These are phyloP conservation scores for Dianthus caryophyllus DNA, from an alignment of 148 eudicot species.

Conservation along the genomic window DNA sequence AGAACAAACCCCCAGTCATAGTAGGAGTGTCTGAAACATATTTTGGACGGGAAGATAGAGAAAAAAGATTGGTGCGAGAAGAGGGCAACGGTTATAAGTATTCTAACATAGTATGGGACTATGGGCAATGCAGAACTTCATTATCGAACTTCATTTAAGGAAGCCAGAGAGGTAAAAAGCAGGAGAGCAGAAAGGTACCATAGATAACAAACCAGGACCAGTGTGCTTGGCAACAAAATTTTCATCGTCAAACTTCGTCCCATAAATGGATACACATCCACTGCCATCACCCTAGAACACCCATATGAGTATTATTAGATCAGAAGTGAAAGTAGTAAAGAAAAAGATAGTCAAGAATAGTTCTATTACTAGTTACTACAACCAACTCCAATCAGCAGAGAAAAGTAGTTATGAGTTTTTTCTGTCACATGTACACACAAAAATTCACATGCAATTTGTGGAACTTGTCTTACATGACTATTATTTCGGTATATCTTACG, in stretches of 20 bases:
- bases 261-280: slow-evolving; percentile 80
- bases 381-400: not conserved
- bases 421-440: not conserved
- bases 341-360: not conserved
- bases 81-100: not conserved
- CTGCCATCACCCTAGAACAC: slow-evolving; percentile 82
- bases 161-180: slow-evolving; percentile 13
- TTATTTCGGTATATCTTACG: no score
- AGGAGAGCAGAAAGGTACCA: slow-evolving; percentile 40
- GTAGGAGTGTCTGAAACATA: not conserved
- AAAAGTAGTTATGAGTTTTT: not conserved
- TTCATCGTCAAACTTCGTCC: slow-evolving; percentile 92
- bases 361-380: not conserved
- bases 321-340: not conserved
- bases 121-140: not conserved
- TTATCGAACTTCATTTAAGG: not conserved
- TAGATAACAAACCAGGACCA: slow-evolving; percentile 88
- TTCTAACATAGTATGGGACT: not conserved
- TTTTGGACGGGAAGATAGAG: not conserved
- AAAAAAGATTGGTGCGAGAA: not conserved
- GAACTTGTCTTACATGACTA: not conserved
- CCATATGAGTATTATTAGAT: slow-evolving; percentile 21
- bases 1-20: not conserved
- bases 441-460: slow-evolving; percentile 1
- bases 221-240: slow-evolving; percentile 94